phyloP scores from a whole-genome alignment of 1,139 yeast species.

The Diutina sp. region DNA sequence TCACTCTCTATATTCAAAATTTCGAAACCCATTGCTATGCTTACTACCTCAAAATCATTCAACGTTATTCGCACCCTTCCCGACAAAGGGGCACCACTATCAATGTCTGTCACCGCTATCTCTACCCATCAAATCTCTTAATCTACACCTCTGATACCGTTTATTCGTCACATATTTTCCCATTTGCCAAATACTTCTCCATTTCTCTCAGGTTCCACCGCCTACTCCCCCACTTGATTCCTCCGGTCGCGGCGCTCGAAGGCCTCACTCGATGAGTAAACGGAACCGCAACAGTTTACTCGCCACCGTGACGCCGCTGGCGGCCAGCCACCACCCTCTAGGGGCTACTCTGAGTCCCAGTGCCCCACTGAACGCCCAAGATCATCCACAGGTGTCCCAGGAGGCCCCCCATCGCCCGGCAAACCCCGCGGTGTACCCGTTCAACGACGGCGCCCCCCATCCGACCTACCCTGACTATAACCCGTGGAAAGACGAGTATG shows the following conservation, averaged over 20 bases:
- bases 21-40: no score
- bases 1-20: no score
- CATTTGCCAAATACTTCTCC: background rate
- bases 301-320: background rate
- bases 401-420: background rate
- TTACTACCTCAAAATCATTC: no score
- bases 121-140: no score
- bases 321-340: background rate
- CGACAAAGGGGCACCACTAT: no score
- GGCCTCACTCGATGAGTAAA: background rate
- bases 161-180: no score
- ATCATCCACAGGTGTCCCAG: background rate
- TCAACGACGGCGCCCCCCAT: background rate
- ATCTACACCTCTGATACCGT: no score
- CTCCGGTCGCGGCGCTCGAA: background rate
- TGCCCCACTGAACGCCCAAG: background rate
- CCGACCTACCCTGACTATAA: conserved; percentile 58
- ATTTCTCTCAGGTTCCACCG: background rate
- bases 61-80: no score
- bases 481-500: conserved; percentile 58
- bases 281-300: background rate
- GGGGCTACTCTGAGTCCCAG: background rate
- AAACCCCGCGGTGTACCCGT: background rate
- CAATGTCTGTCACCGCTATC: no score
- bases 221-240: background rate